These are phyloP conservation scores for Rheum nobile DNA, from an alignment of 148 eudicot genomes.

Conservation along the genomic window DNA sequence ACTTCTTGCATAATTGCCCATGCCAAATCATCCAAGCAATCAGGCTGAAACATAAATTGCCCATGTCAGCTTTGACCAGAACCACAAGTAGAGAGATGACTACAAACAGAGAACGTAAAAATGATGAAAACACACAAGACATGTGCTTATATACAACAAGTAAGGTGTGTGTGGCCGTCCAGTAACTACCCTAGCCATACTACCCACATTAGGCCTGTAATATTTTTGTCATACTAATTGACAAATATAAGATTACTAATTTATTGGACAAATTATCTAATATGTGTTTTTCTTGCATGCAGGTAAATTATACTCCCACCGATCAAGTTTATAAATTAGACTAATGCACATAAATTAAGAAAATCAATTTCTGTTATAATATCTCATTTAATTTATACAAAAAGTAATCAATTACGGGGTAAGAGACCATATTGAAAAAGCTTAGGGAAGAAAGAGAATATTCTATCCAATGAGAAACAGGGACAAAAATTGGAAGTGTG, in stretches of 20 bases:
- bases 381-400: too few species aligned
- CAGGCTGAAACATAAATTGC: constrained; percentile 38
- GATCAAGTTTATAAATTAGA: too few species aligned
- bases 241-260: background rate
- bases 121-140: background rate
- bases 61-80: background rate
- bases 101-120: background rate
- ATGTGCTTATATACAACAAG: background rate
- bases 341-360: too few species aligned
- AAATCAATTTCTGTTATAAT: too few species aligned
- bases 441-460: too few species aligned
- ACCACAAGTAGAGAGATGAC: background rate
- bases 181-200: too few species aligned
- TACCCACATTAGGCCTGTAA: too few species aligned
- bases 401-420: too few species aligned
- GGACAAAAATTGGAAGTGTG: too few species aligned
- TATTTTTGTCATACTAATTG: background rate
- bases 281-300: background rate
- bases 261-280: background rate
- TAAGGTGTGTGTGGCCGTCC: background rate
- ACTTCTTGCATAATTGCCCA: constrained; percentile 50
- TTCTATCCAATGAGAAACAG: too few species aligned
- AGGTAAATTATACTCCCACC: background rate
- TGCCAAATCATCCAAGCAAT: constrained; percentile 58
- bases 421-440: too few species aligned